Conservation (phyloP, 257 asterid species). For the Handroanthus guayacan region DNA sequence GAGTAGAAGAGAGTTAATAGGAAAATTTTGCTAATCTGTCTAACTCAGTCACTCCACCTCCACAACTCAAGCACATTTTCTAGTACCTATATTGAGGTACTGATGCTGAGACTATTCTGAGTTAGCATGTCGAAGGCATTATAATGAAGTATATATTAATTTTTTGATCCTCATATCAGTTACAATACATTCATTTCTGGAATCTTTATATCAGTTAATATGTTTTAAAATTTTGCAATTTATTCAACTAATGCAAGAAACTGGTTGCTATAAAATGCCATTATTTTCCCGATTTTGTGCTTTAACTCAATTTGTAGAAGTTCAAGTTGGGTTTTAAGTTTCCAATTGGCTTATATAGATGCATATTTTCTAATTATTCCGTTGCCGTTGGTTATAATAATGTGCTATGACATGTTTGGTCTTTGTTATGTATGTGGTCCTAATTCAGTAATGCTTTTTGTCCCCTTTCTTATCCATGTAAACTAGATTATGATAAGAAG, state of each 20-base stretch:
- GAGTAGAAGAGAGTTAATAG: background rate
- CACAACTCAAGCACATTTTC: slow-evolving; percentile 9
- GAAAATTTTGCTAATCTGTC: background rate
- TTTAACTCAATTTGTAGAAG: background rate
- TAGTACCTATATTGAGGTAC: slow-evolving; percentile 4
- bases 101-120: slow-evolving; percentile 10
- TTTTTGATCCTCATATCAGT: background rate
- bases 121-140: slow-evolving; percentile 3
- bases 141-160: background rate
- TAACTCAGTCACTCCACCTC: slow-evolving; percentile 2
- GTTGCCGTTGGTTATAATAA: slow-evolving; percentile 29
- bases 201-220: background rate
- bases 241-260: slow-evolving; percentile 13
- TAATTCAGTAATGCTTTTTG: slow-evolving; percentile 28
- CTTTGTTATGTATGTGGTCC: slow-evolving; percentile 25
- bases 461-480: slow-evolving; percentile 28
- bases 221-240: slow-evolving; percentile 3
- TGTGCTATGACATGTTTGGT: slow-evolving; percentile 14
- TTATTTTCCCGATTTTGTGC: slow-evolving; percentile 13
- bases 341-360: slow-evolving; percentile 5
- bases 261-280: background rate
- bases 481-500: slow-evolving; percentile 84
- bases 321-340: slow-evolving; percentile 13
- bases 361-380: background rate
- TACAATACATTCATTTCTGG: slow-evolving; percentile 6